These are phyloP conservation scores for Lachnellula subtilissima DNA, from an alignment of 2,329 filamentous ascomycete genomes.

Conservation along the genomic window DNA sequence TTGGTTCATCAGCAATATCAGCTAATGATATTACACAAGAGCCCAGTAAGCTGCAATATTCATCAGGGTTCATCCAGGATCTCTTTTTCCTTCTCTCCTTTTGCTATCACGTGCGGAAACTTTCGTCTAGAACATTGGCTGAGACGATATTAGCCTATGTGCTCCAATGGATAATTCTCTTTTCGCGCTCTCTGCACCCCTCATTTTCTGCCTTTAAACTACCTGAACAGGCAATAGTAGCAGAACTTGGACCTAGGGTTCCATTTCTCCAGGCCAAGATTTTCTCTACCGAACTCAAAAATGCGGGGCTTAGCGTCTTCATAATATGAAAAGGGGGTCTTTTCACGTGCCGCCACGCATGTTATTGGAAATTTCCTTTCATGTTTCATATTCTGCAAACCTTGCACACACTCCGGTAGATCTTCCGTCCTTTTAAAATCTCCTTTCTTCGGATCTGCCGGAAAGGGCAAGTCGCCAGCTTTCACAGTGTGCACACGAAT, in stretches of 20 bases:
- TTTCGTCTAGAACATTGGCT: not conserved
- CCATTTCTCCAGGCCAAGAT: not conserved
- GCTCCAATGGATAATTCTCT: not conserved
- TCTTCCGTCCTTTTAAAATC: not conserved
- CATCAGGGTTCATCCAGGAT: not conserved
- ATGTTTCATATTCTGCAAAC: not conserved
- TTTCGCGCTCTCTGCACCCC: not conserved
- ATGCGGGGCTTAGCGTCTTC: not conserved
- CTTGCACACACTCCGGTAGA: constrained; percentile 4
- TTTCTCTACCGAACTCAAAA: not conserved
- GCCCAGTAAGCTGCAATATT: not conserved
- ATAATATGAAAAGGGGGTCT: not conserved
- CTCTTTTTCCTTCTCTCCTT: not conserved
- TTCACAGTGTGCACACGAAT: not conserved
- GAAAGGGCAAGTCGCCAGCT: not conserved
- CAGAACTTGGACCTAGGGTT: not conserved
- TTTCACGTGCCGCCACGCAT: not conserved
- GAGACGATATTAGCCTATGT: not conserved
- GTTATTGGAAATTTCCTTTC: not conserved
- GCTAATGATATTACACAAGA: not conserved
- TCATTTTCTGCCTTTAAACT: not conserved
- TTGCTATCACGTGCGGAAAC: not conserved
- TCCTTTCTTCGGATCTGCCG: not conserved
- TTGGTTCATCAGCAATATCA: not conserved
- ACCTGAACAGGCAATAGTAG: not conserved